Evolutionary conservation across 129 eudicot species (phyloP).

Genomic region (Arctium lappa): DNA sequence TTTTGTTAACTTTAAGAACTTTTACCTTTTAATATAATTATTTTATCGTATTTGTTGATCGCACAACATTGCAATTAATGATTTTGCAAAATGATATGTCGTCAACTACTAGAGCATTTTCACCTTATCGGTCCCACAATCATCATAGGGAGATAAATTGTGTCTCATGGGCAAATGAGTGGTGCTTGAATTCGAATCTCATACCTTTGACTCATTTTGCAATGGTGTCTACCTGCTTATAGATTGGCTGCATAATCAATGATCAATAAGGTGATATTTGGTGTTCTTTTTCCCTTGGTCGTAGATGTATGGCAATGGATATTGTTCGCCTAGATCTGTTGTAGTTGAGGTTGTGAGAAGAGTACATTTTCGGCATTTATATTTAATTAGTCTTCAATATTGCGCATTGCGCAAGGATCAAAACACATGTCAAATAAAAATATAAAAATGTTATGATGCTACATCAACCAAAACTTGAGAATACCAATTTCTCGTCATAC

Average conservation of each 20-base stretch:
- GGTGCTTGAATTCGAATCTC: background rate
- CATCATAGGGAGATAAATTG: background rate
- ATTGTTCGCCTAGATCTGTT: background rate
- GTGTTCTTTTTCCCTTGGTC: background rate
- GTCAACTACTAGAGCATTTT: background rate
- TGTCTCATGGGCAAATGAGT: background rate
- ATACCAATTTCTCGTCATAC: too few relatives aligned
- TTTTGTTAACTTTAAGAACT: background rate
- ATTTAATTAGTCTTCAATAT: too few relatives aligned
- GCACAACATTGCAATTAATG: background rate
- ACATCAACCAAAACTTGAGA: too few relatives aligned
- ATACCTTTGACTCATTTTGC: background rate
- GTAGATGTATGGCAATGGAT: background rate
- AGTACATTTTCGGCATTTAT: too few relatives aligned
- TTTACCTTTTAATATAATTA: background rate
- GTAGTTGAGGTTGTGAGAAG: background rate
- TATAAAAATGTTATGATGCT: too few relatives aligned
- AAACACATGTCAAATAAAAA: too few relatives aligned
- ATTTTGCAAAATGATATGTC: background rate
- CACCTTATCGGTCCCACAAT: background rate
- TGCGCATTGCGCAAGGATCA: too few relatives aligned
- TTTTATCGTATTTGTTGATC: background rate
- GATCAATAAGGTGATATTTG: background rate
- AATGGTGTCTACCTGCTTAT: background rate
- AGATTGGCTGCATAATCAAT: background rate